These are phyloP conservation scores for Quercus glauca DNA, from an alignment of 306 rosid genomes.

Conservation along the genomic window DNA sequence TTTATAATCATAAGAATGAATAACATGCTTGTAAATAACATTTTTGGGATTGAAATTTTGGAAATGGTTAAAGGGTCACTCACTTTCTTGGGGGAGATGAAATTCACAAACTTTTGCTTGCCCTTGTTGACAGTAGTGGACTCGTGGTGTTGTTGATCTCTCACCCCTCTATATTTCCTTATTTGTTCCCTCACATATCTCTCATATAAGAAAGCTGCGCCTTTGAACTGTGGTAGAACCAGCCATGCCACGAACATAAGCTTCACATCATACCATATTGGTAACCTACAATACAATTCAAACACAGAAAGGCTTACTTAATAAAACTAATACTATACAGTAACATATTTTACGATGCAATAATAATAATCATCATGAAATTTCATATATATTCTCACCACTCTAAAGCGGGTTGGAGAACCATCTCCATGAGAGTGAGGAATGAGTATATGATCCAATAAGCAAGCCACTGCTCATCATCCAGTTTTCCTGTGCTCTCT, in stretches of 20 bases:
- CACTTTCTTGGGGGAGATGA: slow-evolving; percentile 49
- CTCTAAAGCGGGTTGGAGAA: slow-evolving; percentile 55
- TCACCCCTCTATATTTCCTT: slow-evolving; percentile 29
- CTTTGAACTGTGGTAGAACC: slow-evolving; percentile 84
- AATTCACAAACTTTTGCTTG: slow-evolving; percentile 53
- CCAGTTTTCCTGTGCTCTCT: slow-evolving; percentile 67
- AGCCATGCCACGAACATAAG: slow-evolving; percentile 73
- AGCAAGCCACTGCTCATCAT: slow-evolving; percentile 92
- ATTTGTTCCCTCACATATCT: slow-evolving; percentile 59
- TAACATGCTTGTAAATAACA: not conserved
- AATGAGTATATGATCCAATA: slow-evolving; percentile 91
- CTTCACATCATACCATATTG: slow-evolving; percentile 75
- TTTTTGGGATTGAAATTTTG: not conserved
- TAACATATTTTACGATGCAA: not conserved
- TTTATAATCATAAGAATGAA: not conserved
- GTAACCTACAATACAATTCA: slow-evolving; percentile 46
- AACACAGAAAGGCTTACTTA: not conserved
- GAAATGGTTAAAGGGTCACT: slow-evolving; percentile 3
- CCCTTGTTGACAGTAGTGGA: slow-evolving; percentile 34
- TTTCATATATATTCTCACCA: slow-evolving; percentile 33
- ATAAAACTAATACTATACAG: no score
- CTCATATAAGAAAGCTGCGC: slow-evolving; percentile 86
- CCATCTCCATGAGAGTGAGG: slow-evolving; percentile 79
- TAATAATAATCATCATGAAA: not conserved
- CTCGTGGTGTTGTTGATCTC: not conserved